Base-by-base conservation (phyloP, 192 early-diverging fungal genomes). In the Coemansia sp. region DNA sequence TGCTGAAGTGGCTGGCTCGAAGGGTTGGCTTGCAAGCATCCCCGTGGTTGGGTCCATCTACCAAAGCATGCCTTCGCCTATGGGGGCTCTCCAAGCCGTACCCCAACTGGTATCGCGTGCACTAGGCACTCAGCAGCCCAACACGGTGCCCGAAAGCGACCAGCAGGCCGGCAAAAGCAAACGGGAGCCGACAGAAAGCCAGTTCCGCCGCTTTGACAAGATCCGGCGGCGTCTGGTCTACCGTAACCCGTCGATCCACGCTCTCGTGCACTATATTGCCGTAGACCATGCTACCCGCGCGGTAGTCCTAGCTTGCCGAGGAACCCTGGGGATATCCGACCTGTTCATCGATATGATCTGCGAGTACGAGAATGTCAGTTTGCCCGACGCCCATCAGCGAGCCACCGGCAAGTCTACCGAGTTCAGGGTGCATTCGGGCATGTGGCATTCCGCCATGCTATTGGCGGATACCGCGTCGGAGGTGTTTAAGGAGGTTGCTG, bases 281-380 rank as follows among this genome's bases (percentile, higher is more conserved):
- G 83, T 90, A 10, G 94, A 96, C 62, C 94, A 94, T 53, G 70
- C 79, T 2, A 80, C 87, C 1, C 67, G 85, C 44, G 67, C 88
- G 10, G 76, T 96, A 2, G 87, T 96, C 0, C 58, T 96, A 15
- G 87, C 91, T 4, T 88, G 91, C 59, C 85, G 94, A 2, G 94
- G 94, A 12, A 96, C 94, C 0, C 75, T 93, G 11, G 90, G 90
- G 0, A 78, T 94, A 34, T 87, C 85, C 0, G 94, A 96, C 56
- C 64, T 93, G n/a, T 70, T 96, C 26, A 87, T 91, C 12, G 94
- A 96, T 69, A 81, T 96, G 53, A 85, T 87, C 37, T 89, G 87
- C 42, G 84, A 87, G 36, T 92, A 91, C 67, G 71, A 79, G 47
- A 47, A 62, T 23, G 40, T 74, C 20, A 51, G 40, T 7, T 53